A percentile compares a stretch with the other conserved stretches of the same genome.
These are phyloP conservation scores for Debaryomyces udenii DNA, from an alignment of 1,139 yeast genomes.

Conservation along the genomic window DNA sequence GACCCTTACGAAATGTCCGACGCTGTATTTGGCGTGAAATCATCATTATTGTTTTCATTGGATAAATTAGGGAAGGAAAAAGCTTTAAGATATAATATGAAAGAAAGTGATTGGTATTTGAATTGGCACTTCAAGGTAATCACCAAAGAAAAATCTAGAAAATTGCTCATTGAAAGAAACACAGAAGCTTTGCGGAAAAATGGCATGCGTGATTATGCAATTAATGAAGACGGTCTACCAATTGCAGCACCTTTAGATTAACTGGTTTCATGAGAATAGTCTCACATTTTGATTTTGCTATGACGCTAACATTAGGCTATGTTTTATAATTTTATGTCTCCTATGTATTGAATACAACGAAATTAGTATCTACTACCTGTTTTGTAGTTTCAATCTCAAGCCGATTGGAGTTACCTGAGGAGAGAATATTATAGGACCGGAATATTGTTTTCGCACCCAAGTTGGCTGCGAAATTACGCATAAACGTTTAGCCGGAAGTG, in stretches of 20 bases:
- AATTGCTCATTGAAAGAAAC: slow-evolving; percentile 18
- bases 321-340: too few species aligned
- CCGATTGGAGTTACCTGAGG: too few species aligned
- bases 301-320: too few species aligned
- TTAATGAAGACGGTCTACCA: slow-evolving; percentile 24
- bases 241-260: slow-evolving; percentile 10
- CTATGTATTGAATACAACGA: too few species aligned
- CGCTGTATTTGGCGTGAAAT: slow-evolving; percentile 34
- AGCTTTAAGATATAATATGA: slow-evolving; percentile 23
- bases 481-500: slow-evolving; percentile 3
- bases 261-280: neutral
- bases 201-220: slow-evolving; percentile 12
- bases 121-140: slow-evolving; percentile 28
- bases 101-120: slow-evolving; percentile 27
- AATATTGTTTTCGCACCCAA: slow-evolving; percentile 3
- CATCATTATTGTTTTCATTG: slow-evolving; percentile 23
- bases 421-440: too few species aligned
- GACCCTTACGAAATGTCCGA: slow-evolving; percentile 35
- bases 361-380: too few species aligned
- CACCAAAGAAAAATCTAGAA: slow-evolving; percentile 22
- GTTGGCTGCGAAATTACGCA: slow-evolving; percentile 1
- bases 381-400: too few species aligned
- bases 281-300: too few species aligned
- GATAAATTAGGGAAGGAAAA: slow-evolving; percentile 22
- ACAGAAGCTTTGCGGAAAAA: slow-evolving; percentile 20